Evolutionary conservation across 306 rosid genomes (phyloP).

Genomic region (Acacia crassicarpa): DNA sequence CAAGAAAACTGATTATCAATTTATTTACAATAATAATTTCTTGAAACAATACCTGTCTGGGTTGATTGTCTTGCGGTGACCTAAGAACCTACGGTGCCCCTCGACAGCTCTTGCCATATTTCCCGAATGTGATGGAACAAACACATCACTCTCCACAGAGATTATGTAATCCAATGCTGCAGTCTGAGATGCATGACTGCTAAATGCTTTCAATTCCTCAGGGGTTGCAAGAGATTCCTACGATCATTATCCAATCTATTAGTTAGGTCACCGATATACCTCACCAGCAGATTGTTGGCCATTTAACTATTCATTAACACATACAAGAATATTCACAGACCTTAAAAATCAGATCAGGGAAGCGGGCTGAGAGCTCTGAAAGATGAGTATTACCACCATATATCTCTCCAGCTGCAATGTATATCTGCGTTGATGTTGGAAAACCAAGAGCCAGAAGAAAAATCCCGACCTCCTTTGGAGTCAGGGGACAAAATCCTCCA

Average conservation of each 20-base stretch:
- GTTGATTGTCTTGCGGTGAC: slow-evolving; percentile 81
- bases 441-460: slow-evolving; percentile 87
- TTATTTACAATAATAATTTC: neutral
- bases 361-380: slow-evolving; percentile 73
- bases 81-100: slow-evolving; percentile 92
- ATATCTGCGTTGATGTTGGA: slow-evolving; percentile 72
- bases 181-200: slow-evolving; percentile 84
- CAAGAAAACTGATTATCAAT: neutral
- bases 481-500: slow-evolving; percentile 87
- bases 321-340: slow-evolving; percentile 39
- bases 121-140: slow-evolving; percentile 84
- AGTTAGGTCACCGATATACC: slow-evolving; percentile 26
- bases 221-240: slow-evolving; percentile 88
- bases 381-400: slow-evolving; percentile 79
- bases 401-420: slow-evolving; percentile 95
- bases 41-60: slow-evolving; percentile 69
- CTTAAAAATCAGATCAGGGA: slow-evolving; percentile 76
- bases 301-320: slow-evolving; percentile 25
- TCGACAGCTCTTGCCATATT: slow-evolving; percentile 97
- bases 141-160: slow-evolving; percentile 88
- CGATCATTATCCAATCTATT: slow-evolving; percentile 33
- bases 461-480: slow-evolving; percentile 91
- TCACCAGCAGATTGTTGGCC: slow-evolving; percentile 25
- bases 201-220: slow-evolving; percentile 73
- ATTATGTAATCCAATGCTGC: slow-evolving; percentile 92